Base-by-base conservation (phyloP, 352 stramenopile genomes). In the Phytophthora agathidicida region DNA sequence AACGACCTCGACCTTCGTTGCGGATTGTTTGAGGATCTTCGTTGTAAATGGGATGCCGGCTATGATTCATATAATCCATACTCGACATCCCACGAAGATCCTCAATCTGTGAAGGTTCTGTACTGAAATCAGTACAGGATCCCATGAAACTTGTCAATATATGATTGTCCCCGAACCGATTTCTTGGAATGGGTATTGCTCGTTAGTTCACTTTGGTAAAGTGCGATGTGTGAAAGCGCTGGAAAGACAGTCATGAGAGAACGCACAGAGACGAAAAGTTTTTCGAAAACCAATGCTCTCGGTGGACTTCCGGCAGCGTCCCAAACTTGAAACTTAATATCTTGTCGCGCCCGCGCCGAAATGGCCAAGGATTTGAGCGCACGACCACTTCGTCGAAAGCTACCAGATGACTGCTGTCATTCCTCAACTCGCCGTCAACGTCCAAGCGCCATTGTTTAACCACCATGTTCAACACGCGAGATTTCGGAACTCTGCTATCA, bases 351-450 rank as follows among this genome's bases (percentile, higher is more conserved):
- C n/a, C n/a, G n/a, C 19, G 20, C 38, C 20, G 7, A 49, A 35
- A 23, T 32, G 9, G 1, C 14, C 23, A 31, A 27, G n/a, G n/a
- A n/a, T n/a, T n/a, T n/a, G n/a, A n/a, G n/a, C n/a, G n/a, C n/a
- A n/a, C n/a, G n/a, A n/a, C n/a, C n/a, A n/a, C n/a, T n/a, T n/a
- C n/a, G n/a, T n/a, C n/a, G n/a, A n/a, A n/a, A n/a, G n/a, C n/a
- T n/a, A n/a, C n/a, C n/a, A n/a, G n/a, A n/a, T n/a, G n/a, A n/a
- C n/a, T n/a, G n/a, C 38, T 30, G n/a, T 2, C 52, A 64, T 31
- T 65, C 19, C 20, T 47, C 36, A 68, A 54, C 16, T 68, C 13
- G 24, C n/a, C 32, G 48, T 50, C 45, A 47, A 27, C 60, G 14
- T 28, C 17, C 31, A 46, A 33, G 22, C 30, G 30, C 26, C 41